Percentiles rank a stretch among this genome's conserved stretches.
phyloP scores from a whole-genome alignment of 2,329 filamentous ascomycete genomes.

The Chaetoscypha palmicola region DNA sequence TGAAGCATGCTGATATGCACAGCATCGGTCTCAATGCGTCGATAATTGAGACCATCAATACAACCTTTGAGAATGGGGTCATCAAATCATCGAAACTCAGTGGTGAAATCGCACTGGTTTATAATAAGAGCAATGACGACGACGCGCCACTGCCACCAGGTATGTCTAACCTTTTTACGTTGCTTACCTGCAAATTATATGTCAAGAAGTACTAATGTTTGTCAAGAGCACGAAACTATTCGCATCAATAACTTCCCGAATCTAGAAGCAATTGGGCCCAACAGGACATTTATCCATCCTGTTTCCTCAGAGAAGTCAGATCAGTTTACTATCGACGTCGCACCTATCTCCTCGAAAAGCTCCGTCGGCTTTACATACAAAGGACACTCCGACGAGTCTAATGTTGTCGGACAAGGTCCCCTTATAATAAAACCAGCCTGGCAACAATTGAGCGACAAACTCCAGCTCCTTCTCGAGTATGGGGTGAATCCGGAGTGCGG shows the following conservation, averaged over 20 bases:
- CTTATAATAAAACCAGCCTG: slow-evolving; percentile 58
- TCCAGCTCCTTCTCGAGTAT: slow-evolving; percentile 82
- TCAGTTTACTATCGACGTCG: slow-evolving; percentile 71
- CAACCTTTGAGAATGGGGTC: slow-evolving; percentile 68
- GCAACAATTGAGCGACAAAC: slow-evolving; percentile 78
- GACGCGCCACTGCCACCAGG: slow-evolving; percentile 39
- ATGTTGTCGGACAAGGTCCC: slow-evolving; percentile 48
- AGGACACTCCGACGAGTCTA: slow-evolving; percentile 61
- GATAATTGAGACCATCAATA: slow-evolving; percentile 85
- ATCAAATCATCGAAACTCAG: slow-evolving; percentile 67
- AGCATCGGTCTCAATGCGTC: slow-evolving; percentile 78
- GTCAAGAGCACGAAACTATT: slow-evolving; percentile 14
- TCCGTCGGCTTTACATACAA: slow-evolving; percentile 90
- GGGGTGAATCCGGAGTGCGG: slow-evolving; percentile 61
- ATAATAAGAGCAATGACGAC: slow-evolving; percentile 46
- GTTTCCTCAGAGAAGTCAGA: slow-evolving; percentile 58
- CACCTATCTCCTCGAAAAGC: slow-evolving; percentile 59
- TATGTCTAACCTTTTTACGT: slow-evolving; percentile 36
- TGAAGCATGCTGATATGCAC: slow-evolving; percentile 75
- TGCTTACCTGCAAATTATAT: neutral
- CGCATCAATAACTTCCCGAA: slow-evolving; percentile 66
- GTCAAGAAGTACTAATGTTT: neutral
- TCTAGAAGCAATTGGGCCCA: slow-evolving; percentile 90
- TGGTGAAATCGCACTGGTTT: slow-evolving; percentile 84
- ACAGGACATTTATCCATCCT: slow-evolving; percentile 81